Evolutionary conservation across 78 protist genomes (phyloP), one percentile per base, ranked within the genome.

Genomic region (Dictyostelium intermedium): DNA sequence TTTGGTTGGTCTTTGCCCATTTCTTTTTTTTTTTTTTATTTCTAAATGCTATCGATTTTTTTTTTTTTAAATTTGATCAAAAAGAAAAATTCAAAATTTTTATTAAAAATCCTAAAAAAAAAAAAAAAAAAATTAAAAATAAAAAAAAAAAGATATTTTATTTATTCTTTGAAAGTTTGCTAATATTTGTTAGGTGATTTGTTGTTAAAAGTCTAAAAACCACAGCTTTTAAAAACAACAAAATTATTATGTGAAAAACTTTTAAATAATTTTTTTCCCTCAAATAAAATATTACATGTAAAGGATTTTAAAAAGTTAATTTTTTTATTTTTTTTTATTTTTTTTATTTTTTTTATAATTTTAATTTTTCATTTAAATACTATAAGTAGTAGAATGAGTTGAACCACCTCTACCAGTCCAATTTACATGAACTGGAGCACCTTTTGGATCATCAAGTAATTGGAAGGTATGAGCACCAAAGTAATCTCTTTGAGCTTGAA

Each of bases 401-500:
- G 14, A 13, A n/a, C 93, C 93, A 69, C 93, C 86, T 69, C 93
- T 60, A 73, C 97, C 98, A 10, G 97, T 86, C 98, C 98, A 97
- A 60, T 96, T 87, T 50, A 93, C 79, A 84, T 97, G 98, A 76
- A 92, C 32, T 74, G 20, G 53, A 53, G 69, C 53, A 14, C 98
- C 99, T 23, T 50, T 39, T 47, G 92, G 95, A 39, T 87, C 83
- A 53, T 97, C 98, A 1, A 93, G 34, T 23, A 95, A 84, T 91
- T 99, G 97, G 84, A 92, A 99, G 20, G 98, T 97, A 96, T 99
- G 99, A 37, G 99, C 99, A 35, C 99, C 99, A 72, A 99, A 99
- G 97, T 76, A 98, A 82, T 99, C 99, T 43, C 98, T 92, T 82
- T 97, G 99, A 13, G 99, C 98, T 87, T 98, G 99, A 41, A 97